Base-by-base conservation (phyloP, 768 basidiomycete genomes). In the Amylocystis lapponica region DNA sequence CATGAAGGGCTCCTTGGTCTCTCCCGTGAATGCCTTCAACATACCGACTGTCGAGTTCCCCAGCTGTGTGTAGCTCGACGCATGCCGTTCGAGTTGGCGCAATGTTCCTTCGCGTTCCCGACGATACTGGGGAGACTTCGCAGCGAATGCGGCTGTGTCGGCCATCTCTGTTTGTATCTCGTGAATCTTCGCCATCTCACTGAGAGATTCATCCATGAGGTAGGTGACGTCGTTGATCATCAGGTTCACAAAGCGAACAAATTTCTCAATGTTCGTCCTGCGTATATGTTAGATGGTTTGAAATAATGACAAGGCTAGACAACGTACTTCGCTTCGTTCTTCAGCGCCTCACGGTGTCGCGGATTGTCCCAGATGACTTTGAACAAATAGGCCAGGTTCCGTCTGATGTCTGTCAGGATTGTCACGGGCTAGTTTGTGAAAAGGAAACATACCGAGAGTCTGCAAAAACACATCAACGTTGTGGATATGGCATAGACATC, bases 201-300 rank as follows among this genome's bases (percentile, higher is more conserved):
- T 81, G 36, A 98, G 72, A 8, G 92, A 95, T 57, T 99, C 96
- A 60, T 98, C 93, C 76, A 99, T 83, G 40, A 97, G 85, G 64
- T 93, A 98, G 8, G 95, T 98, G 42, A 95, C 92, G 55, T 99
- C 96, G 74, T 96, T 97, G 70, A 98, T 96, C 80, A 98, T 87
- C 55, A 97, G 71, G 66, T 99, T 98, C 67, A 94, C 78, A 62
- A 99, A 98, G 43, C 84, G 83, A 41, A 98, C 83, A 61, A 98
- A 98, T 64, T 89, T 86, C 53, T 96, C 91, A 36, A 88, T 83
- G 58, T 91, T 79, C 22, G 41, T 36, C 50, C 89, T 94, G 46
- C n/a, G n/a, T n/a, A 29, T n/a, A n/a, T n/a, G n/a, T n/a, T n/a
- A n/a, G n/a, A n/a, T n/a, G n/a, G n/a, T n/a, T n/a, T 13, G 11